A percentile compares a stretch with the other conserved stretches of the same genome.
phyloP scores from a whole-genome alignment of 2,329 filamentous ascomycete genomes.

The Aureobasidium sp. region DNA sequence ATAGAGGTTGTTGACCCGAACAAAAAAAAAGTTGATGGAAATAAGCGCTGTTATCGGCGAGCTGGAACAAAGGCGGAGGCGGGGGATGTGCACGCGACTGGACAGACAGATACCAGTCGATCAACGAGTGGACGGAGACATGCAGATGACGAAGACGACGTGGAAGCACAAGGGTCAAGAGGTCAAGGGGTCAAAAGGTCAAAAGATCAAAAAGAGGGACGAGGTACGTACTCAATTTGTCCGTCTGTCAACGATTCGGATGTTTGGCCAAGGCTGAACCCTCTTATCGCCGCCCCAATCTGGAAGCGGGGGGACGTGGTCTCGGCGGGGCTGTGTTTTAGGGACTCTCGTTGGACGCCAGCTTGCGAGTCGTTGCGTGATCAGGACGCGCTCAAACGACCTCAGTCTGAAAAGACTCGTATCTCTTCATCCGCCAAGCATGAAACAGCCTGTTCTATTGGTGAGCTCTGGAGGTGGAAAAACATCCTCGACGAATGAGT shows the following conservation, averaged over 20 bases:
- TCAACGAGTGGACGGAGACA: constrained; percentile 12
- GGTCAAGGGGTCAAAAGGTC: constrained; percentile 6
- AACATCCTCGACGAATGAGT: too few relatives aligned
- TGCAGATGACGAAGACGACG: constrained; percentile 6
- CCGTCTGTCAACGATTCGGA: constrained; percentile 5
- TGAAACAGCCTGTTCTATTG: not conserved
- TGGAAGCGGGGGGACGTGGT: constrained; percentile 8
- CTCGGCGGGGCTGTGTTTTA: constrained; percentile 13
- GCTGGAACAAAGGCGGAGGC: constrained; percentile 7
- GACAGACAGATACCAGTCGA: not conserved
- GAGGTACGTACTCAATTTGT: constrained; percentile 12
- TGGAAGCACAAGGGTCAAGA: constrained; percentile 6
- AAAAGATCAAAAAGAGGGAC: constrained; percentile 3
- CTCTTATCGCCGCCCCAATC: constrained; percentile 13
- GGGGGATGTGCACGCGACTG: constrained; percentile 11
- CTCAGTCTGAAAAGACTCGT: not conserved
- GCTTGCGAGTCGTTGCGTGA: not conserved
- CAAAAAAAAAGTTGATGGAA: not conserved
- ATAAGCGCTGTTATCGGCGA: constrained; percentile 11
- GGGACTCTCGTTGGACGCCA: not conserved
- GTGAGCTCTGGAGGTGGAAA: too few relatives aligned
- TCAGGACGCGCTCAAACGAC: not conserved
- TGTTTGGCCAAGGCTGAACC: constrained; percentile 11
- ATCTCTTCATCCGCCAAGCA: not conserved
- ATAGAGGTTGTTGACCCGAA: constrained; percentile 1